These are phyloP conservation scores for Lactarius deliciosus DNA, from an alignment of 768 basidiomycete species.

Conservation along the genomic window DNA sequence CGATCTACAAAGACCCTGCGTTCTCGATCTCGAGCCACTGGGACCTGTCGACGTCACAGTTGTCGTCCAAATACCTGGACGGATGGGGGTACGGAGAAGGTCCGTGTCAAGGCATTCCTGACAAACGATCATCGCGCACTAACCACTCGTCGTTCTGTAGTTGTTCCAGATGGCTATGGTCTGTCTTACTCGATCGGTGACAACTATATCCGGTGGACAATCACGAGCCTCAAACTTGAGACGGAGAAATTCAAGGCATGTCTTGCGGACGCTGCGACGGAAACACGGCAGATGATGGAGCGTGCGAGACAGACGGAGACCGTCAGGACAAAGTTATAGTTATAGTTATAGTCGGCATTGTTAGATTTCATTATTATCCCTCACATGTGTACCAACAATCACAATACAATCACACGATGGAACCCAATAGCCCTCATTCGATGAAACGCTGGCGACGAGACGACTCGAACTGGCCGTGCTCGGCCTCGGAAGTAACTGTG, in stretches of 20 bases:
- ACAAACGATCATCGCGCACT: not conserved
- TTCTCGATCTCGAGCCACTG: conserved; percentile 77
- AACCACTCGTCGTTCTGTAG: conserved; percentile 39
- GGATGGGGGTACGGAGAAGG: conserved; percentile 99
- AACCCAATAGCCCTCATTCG: too few species aligned
- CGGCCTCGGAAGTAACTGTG: too few species aligned
- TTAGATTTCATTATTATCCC: not conserved
- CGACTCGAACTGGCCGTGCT: too few species aligned
- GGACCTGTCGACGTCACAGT: conserved; percentile 92
- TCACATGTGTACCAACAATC: not conserved
- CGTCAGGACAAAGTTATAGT: conserved; percentile 7
- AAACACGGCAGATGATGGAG: conserved; percentile 75
- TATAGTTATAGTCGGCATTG: not conserved
- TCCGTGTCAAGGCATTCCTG: conserved; percentile 38
- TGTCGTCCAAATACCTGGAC: conserved; percentile 78
- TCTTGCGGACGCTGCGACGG: conserved; percentile 77
- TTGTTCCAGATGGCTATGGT: conserved; percentile 93
- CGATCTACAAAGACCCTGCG: conserved; percentile 70
- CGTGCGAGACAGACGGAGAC: conserved; percentile 39
- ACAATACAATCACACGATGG: too few species aligned
- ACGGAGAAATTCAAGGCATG: conserved; percentile 63
- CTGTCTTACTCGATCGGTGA: conserved; percentile 88
- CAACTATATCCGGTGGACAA: conserved; percentile 84
- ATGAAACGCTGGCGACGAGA: too few species aligned
- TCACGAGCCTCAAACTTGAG: conserved; percentile 66